Percentiles rank a stretch among this genome's conserved stretches.
These are phyloP conservation scores for Ustilaginoidea virens DNA, from an alignment of 2,329 filamentous ascomycete species.

Conservation along the genomic window DNA sequence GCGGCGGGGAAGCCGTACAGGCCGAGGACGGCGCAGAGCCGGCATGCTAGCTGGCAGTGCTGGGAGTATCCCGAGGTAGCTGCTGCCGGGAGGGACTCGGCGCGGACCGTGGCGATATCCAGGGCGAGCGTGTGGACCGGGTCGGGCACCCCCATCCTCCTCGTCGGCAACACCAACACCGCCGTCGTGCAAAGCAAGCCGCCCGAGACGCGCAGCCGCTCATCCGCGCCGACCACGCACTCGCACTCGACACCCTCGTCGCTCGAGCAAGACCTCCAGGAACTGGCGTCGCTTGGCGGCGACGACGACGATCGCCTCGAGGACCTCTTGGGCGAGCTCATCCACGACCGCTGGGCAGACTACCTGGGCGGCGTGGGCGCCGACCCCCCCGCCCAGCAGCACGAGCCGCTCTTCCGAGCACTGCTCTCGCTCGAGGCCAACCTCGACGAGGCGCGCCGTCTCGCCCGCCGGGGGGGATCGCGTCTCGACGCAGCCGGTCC, in stretches of 20 bases:
- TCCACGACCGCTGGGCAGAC: slow-evolving; percentile 13
- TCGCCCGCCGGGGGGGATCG: neutral
- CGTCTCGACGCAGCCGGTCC: neutral
- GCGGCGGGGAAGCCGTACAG: slow-evolving; percentile 2
- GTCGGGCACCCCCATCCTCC: neutral
- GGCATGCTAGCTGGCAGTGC: slow-evolving; percentile 5
- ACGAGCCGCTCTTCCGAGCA: neutral
- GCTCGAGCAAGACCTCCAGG: slow-evolving; percentile 3
- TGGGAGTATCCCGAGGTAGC: slow-evolving; percentile 6
- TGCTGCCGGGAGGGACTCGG: neutral
- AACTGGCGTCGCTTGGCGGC: slow-evolving; percentile 1
- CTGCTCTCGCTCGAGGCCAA: slow-evolving; percentile 10
- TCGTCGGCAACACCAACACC: too few species aligned
- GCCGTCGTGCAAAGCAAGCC: too few species aligned
- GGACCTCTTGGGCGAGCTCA: slow-evolving; percentile 10
- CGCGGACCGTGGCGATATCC: neutral
- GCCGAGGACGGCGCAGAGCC: slow-evolving; percentile 1
- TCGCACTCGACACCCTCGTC: neutral
- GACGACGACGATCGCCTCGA: slow-evolving; percentile 1
- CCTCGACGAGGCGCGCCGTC: slow-evolving; percentile 2
- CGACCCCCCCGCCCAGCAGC: neutral
- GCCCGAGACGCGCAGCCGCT: too few species aligned
- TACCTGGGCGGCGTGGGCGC: slow-evolving; percentile 4
- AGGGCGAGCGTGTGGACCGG: slow-evolving; percentile 2
- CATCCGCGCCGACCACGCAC: too few species aligned